These are phyloP conservation scores for Zychaea mexicana DNA, from an alignment of 371 early-diverging fungal species.

Conservation along the genomic window DNA sequence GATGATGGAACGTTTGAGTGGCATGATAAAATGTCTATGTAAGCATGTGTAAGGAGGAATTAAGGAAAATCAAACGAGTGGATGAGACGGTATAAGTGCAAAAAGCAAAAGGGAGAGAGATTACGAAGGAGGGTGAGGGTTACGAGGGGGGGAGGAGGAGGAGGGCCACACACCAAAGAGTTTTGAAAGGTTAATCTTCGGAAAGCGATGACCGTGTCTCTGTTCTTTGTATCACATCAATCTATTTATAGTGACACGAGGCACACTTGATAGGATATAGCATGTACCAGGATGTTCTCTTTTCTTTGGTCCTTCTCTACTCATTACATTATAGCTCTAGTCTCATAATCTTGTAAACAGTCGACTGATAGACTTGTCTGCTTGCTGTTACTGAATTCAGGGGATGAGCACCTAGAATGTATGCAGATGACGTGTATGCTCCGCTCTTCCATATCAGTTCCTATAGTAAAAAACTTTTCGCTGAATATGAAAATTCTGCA, in stretches of 20 bases:
- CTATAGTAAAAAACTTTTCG: background rate
- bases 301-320: too few species aligned
- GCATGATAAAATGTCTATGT: conserved; percentile 13
- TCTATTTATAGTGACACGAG: background rate
- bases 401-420: too few species aligned
- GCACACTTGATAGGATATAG: background rate
- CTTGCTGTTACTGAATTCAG: too few species aligned
- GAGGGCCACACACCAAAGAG: background rate
- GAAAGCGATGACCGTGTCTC: background rate
- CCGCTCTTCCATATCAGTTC: too few species aligned
- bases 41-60: conserved; percentile 1
- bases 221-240: background rate
- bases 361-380: too few species aligned
- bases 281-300: too few species aligned
- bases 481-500: conserved; percentile 1
- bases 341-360: too few species aligned
- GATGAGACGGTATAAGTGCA: conserved; percentile 1
- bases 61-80: conserved; percentile 3
- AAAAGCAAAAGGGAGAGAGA: background rate
- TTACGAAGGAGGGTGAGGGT: background rate
- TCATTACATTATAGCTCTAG: too few species aligned
- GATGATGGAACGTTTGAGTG: conserved; percentile 17
- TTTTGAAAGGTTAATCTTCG: background rate
- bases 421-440: too few species aligned
- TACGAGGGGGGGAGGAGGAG: background rate